phyloP scores from a whole-genome alignment of 2,329 filamentous ascomycete species.

The Colletotrichum siamense region DNA sequence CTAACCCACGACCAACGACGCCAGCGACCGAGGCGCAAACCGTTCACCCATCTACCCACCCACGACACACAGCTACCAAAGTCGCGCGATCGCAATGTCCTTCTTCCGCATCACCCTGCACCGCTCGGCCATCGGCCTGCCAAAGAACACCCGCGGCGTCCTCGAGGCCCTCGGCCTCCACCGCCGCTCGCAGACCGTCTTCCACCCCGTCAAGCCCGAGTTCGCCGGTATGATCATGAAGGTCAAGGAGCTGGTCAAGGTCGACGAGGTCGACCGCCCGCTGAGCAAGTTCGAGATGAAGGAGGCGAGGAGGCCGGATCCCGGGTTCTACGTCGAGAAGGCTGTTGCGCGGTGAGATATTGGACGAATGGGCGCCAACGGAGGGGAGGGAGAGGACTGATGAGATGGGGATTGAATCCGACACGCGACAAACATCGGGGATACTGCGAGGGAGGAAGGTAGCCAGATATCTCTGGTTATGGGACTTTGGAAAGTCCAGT shows the following conservation, averaged over 20 bases:
- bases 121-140: slow-evolving; percentile 88
- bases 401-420: neutral
- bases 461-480: neutral
- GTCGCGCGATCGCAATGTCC: slow-evolving; percentile 55
- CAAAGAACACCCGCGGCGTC: slow-evolving; percentile 78
- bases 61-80: rapidly evolving
- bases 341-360: slow-evolving; percentile 34
- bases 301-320: slow-evolving; percentile 74
- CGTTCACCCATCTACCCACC: neutral
- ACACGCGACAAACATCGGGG: neutral
- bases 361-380: neutral
- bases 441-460: neutral
- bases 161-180: slow-evolving; percentile 85
- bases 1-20: neutral
- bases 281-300: slow-evolving; percentile 73
- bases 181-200: slow-evolving; percentile 85
- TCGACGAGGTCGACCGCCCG: slow-evolving; percentile 74
- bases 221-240: slow-evolving; percentile 91
- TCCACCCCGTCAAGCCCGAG: slow-evolving; percentile 81
- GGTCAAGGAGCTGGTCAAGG: slow-evolving; percentile 89
- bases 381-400: neutral
- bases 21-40: neutral
- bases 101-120: slow-evolving; percentile 93
- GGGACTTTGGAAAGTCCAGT: neutral
- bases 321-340: slow-evolving; percentile 82